These are phyloP conservation scores for Ilyonectria destructans DNA, from an alignment of 2,329 filamentous ascomycete genomes.

Conservation along the genomic window DNA sequence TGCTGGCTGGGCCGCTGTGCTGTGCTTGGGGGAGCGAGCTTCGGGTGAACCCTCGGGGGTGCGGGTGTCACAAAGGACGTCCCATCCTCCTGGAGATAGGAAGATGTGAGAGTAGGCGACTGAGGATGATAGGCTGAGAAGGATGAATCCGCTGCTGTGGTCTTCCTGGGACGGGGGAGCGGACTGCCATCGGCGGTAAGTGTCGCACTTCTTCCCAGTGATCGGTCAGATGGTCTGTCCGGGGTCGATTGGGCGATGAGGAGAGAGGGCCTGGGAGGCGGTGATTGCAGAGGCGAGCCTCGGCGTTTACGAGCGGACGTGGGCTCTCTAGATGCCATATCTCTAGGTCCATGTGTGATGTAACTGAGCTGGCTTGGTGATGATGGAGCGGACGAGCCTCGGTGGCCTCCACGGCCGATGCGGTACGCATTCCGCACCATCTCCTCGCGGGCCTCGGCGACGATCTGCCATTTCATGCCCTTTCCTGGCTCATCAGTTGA, in stretches of 20 bases:
- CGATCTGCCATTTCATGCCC: constrained; percentile 99
- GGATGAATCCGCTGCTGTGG: constrained; percentile 61
- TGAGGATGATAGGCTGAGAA: constrained; percentile 68
- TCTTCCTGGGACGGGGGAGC: constrained; percentile 71
- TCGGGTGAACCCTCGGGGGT: constrained; percentile 81
- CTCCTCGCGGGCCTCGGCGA: constrained; percentile 86
- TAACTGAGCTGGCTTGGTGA: constrained; percentile 76
- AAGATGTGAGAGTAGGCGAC: constrained; percentile 75
- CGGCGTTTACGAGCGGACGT: constrained; percentile 72
- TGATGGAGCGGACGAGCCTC: constrained; percentile 80
- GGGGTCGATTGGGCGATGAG: constrained; percentile 72
- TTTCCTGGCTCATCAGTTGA: constrained; percentile 97
- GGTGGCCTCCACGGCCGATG: constrained; percentile 75
- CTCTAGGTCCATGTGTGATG: constrained; percentile 72
- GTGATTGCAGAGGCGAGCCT: constrained; percentile 70
- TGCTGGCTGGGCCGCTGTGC: constrained; percentile 87
- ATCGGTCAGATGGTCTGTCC: constrained; percentile 65
- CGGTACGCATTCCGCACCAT: constrained; percentile 83
- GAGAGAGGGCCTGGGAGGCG: constrained; percentile 67
- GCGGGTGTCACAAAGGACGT: constrained; percentile 80
- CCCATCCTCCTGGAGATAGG: constrained; percentile 74
- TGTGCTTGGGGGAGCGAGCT: constrained; percentile 84
- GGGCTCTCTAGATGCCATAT: constrained; percentile 68
- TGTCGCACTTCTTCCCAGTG: constrained; percentile 54
- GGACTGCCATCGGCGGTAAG: constrained; percentile 74